Evolutionary conservation across 805 yeast genomes (phyloP).

Genomic region (Teunomyces pallodes): DNA sequence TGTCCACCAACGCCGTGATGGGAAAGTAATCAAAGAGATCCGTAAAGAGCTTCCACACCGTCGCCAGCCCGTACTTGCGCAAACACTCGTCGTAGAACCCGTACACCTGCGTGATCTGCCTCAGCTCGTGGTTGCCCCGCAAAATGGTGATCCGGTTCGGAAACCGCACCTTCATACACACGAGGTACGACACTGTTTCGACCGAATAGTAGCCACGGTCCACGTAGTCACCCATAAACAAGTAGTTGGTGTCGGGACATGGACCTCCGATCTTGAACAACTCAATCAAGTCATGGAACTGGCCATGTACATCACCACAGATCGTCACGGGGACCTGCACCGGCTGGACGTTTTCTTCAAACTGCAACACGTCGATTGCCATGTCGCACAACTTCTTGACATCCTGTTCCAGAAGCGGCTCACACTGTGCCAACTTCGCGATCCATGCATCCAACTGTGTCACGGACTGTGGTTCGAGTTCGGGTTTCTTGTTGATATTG

Average conservation of each 20-base stretch:
- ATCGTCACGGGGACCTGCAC: slow-evolving; percentile 94
- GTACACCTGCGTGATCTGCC: slow-evolving; percentile 94
- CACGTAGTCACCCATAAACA: slow-evolving; percentile 68
- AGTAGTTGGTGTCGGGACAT: slow-evolving; percentile 49
- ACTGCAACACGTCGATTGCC: slow-evolving; percentile 89
- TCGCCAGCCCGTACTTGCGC: slow-evolving; percentile 88
- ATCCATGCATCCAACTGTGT: slow-evolving; percentile 87
- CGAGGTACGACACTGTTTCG: slow-evolving; percentile 84
- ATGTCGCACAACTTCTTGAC: slow-evolving; percentile 78
- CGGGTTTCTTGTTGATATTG: slow-evolving; percentile 31
- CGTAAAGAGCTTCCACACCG: slow-evolving; percentile 90
- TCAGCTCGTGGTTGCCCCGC: slow-evolving; percentile 92
- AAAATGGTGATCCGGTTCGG: slow-evolving; percentile 88
- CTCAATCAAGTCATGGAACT: slow-evolving; percentile 92
- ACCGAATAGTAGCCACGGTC: slow-evolving; percentile 90
- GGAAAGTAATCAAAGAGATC: slow-evolving; percentile 92
- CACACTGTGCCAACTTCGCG: slow-evolving; percentile 72
- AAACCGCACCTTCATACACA: slow-evolving; percentile 88
- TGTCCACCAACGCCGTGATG: slow-evolving; percentile 88
- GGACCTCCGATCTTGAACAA: slow-evolving; percentile 81
- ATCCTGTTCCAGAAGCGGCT: slow-evolving; percentile 76
- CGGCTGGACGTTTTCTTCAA: slow-evolving; percentile 93
- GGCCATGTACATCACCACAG: slow-evolving; percentile 97
- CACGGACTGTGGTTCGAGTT: slow-evolving; percentile 38
- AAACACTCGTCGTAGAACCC: slow-evolving; percentile 95